Evolutionary conservation across 225 moss, liverwort and hornwort genomes (phyloP), one percentile per base, ranked within the genome.

Genomic region (Neckera pumila): DNA sequence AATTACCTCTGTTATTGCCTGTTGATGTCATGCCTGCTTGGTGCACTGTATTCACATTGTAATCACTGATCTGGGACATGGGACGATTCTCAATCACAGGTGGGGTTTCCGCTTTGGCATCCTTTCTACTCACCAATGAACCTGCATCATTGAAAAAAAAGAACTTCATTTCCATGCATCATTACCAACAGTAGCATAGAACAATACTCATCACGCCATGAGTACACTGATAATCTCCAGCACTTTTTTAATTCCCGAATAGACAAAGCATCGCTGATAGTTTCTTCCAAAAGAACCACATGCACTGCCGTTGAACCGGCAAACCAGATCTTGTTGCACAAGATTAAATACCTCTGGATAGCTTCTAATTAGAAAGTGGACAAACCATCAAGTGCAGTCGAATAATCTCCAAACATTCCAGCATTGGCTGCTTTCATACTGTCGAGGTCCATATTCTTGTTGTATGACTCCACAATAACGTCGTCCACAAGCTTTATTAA

Each of bases 401-500:
- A 79, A 90, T 90, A 89, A 86, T 92, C 90, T 90, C 89, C 92
- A 76, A 90, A 87, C 58, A 64, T 27, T 83, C 87, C 87, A 89
- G 89, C 60, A 47, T 75, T 92, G 86, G 54, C 67, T 84, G 63
- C 90, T 92, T 91, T 94, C 92, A 89, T 64, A 83, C 58, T 91
- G 83, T 94, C 91, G 83, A 90, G 49, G 43, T 93, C 93, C 83
- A 92, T 91, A 83, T 92, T 89, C 93, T 93, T 94, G 88, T 82
- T 90, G 66, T 86, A 91, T 22, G 92, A 90, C 65, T 94, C 94
- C 91, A 91, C 94, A 89, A 90, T 92, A 78, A 91, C 91, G 87
- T 94, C 94, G 80, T 94, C 94, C 91, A 94, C 93, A 90, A 94
- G 83, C 79, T 92, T 94, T 83, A 94, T 87, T 81, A 94, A 83